Base-by-base conservation (phyloP, 305 asterid species). In the Solanum aculeatissimum region DNA sequence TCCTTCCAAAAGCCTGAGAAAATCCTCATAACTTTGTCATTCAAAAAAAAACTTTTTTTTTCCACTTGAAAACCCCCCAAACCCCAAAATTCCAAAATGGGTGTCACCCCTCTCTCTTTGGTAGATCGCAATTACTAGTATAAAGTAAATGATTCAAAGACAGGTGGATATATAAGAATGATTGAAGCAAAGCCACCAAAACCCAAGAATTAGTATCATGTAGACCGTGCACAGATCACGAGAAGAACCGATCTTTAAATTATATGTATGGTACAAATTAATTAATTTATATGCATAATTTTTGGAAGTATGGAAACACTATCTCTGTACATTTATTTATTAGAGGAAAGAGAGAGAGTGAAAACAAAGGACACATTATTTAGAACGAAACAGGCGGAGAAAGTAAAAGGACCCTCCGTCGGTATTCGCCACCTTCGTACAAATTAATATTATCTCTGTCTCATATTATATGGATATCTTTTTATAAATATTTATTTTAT, bases 21-120 rank as follows among this genome's bases (percentile, higher is more conserved):
- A 92, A 87, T 71, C 84, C 85, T 83, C 94, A 87, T 88, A 90
- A 70, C 90, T 86, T 84, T 90, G 81, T 90, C 92, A 84, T 88
- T 85, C 87, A 87, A 82, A 35, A 51, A 81, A 2, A 13, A 15
- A 83, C 21, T 42, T 23, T 85, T 35, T 42, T 32, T 82, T 82
- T 82, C 86, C 80, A 91, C 90, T 89, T 81, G 35, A 66, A 49
- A 65, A 80, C 16, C 42, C 85, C 45, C 19, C 80, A 49, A 70
- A 29, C 42, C 54, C 43, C 14, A 40, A 54, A 86, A 77, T 66
- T 42, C 84, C 75, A 84, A 57, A 77, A 77, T 60, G 86, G 81
- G 80, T 65, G 81, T 65, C 10, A 70, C 78, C 83, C 70, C 38
- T 60, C 49, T 87, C 58, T 54, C 84, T 74, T 7, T 29, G 51